Conservation (phyloP, 192 early-diverging fungal species). For the Entrophospora sp. region DNA sequence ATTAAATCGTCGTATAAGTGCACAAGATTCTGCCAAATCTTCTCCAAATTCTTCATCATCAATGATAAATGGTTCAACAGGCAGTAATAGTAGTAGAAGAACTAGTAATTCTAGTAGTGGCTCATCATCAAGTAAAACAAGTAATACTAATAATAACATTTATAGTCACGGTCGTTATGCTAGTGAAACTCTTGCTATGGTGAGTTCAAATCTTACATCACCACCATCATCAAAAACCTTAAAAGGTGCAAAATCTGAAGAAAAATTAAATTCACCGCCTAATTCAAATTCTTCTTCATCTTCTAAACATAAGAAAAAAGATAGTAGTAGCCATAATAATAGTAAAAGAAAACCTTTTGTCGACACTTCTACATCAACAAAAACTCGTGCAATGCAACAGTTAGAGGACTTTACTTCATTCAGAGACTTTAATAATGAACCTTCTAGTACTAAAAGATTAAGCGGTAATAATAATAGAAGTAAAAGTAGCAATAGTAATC, state of each 20-base stretch:
- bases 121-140: neutral
- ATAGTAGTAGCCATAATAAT: no score
- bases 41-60: neutral
- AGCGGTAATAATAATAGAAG: neutral
- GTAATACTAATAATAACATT: neutral
- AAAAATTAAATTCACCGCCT: neutral
- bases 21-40: neutral
- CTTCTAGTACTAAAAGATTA: neutral
- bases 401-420: neutral
- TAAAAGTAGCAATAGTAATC: neutral
- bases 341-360: slow-evolving; percentile 15
- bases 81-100: neutral
- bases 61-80: neutral
- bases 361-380: neutral
- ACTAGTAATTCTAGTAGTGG: neutral
- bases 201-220: neutral
- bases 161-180: slow-evolving; percentile 4
- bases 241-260: slow-evolving; percentile 9
- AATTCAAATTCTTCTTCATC: no score
- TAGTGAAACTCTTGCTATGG: slow-evolving; percentile 4
- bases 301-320: neutral
- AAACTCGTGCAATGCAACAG: neutral
- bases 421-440: neutral
- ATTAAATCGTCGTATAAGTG: neutral
- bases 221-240: neutral